Evolutionary conservation across 441 rosid genomes (phyloP).

Genomic region (Sinapis alba): DNA sequence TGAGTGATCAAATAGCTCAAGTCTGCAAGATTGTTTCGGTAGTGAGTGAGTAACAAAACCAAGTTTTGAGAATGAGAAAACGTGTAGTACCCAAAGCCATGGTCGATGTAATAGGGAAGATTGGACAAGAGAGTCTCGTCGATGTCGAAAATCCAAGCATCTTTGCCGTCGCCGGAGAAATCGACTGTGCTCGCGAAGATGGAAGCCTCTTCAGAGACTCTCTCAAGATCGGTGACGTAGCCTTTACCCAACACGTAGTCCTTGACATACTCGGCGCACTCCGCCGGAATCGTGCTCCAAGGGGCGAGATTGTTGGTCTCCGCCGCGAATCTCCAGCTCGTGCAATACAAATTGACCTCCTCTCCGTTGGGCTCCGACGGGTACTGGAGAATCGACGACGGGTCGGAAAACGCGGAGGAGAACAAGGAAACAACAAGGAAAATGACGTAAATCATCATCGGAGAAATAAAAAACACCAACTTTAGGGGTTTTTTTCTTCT

Average conservation of each 20-base stretch:
- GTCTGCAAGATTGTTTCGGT: conserved; percentile 43
- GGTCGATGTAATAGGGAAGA: conserved; percentile 82
- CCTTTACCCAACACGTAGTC: conserved; percentile 68
- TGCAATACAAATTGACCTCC: conserved; percentile 55
- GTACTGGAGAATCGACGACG: conserved; percentile 66
- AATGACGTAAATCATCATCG: conserved; percentile 46
- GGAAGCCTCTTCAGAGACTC: conserved; percentile 67
- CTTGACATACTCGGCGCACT: conserved; percentile 75
- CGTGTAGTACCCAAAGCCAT: conserved; percentile 64
- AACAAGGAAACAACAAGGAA: conserved; percentile 41
- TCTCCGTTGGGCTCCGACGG: conserved; percentile 43
- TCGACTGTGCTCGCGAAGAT: conserved; percentile 59
- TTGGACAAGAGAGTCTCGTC: conserved; percentile 94
- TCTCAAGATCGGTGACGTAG: conserved; percentile 65
- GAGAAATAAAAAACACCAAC: background rate
- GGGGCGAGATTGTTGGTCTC: conserved; percentile 83
- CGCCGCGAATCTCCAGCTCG: conserved; percentile 89
- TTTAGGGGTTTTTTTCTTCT: background rate
- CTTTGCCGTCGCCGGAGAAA: conserved; percentile 64
- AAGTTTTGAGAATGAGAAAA: background rate
- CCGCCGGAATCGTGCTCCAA: conserved; percentile 77
- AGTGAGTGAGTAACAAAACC: background rate
- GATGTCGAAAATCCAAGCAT: conserved; percentile 86
- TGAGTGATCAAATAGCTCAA: conserved; percentile 65
- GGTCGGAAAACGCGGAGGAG: conserved; percentile 36